Percentiles rank a stretch among this genome's conserved stretches.
Evolutionary conservation across 768 basidiomycete species (phyloP).

Genomic region (Boletus vermiculosoides): DNA sequence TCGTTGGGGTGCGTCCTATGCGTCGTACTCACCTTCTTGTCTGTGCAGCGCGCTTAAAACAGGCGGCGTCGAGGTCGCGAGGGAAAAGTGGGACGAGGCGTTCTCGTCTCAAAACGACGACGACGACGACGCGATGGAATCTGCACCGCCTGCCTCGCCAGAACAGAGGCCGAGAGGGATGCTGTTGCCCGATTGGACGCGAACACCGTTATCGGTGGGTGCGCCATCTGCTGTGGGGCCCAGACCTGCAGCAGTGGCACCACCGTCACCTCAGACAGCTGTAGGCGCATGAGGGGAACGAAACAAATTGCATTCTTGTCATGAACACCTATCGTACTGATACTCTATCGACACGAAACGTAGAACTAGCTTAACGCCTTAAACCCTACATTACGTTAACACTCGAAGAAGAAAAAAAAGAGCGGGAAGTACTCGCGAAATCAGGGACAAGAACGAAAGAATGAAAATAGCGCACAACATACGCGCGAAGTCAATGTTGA

Average conservation of each 20-base stretch:
- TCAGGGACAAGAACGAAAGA: background rate
- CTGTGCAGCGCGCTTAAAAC: constrained; percentile 73
- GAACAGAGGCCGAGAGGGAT: constrained; percentile 41
- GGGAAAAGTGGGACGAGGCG: constrained; percentile 86
- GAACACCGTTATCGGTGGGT: constrained; percentile 56
- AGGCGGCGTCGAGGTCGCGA: constrained; percentile 74
- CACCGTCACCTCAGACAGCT: constrained; percentile 22
- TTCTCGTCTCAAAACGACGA: constrained; percentile 42
- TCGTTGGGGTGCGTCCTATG: background rate
- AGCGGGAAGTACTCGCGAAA: background rate
- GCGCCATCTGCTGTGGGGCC: constrained; percentile 54
- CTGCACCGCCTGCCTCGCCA: constrained; percentile 11
- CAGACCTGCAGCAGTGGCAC: constrained; percentile 4
- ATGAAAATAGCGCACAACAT: background rate
- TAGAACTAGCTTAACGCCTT: constrained; percentile 8
- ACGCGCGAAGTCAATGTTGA: background rate
- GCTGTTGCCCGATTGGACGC: constrained; percentile 82
- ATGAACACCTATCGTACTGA: constrained; percentile 8
- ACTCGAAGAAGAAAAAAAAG: background rate
- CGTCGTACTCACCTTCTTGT: background rate
- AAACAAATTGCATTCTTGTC: constrained; percentile 8
- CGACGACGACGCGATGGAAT: constrained; percentile 39
- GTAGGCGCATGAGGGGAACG: constrained; percentile 34
- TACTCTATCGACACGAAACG: constrained; percentile 9
- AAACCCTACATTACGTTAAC: constrained; percentile 2